Evolutionary conservation across 345 rosid genomes (phyloP).

Genomic region (Syzygium aromaticum): DNA sequence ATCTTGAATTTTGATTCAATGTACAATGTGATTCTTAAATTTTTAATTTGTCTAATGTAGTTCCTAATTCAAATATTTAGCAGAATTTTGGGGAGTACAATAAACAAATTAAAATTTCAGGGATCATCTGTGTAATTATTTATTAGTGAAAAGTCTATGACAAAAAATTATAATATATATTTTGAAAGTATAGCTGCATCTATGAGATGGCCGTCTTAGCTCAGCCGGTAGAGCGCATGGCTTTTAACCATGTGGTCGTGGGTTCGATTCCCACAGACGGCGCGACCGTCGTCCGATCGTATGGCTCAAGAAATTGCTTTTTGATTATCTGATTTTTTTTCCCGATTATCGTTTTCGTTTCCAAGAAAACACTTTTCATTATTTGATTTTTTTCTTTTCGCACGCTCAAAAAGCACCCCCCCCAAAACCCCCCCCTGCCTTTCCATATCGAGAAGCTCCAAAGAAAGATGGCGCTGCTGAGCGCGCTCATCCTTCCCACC

Average conservation of each 20-base stretch:
- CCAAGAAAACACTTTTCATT: background rate
- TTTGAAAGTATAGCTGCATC: rapidly evolving
- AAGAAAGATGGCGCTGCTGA: conserved; percentile 15
- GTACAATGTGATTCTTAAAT: too few species aligned
- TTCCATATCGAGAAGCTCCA: background rate
- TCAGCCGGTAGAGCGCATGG: conserved; percentile 82
- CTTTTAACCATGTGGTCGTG: conserved; percentile 79
- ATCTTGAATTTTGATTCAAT: too few species aligned
- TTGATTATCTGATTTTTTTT: background rate
- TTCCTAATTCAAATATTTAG: too few species aligned
- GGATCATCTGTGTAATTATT: too few species aligned
- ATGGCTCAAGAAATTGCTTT: background rate
- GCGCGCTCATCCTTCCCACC: background rate
- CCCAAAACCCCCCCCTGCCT: background rate
- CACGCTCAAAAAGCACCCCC: background rate
- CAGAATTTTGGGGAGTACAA: too few species aligned
- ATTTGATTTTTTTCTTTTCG: background rate
- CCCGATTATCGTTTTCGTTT: background rate
- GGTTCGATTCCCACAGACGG: conserved; percentile 82
- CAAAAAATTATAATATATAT: background rate
- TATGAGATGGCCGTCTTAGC: conserved; percentile 40
- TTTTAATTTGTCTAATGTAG: too few species aligned
- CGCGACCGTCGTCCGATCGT: background rate
- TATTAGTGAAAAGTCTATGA: too few species aligned
- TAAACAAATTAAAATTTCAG: too few species aligned